Evolutionary conservation across 352 stramenopile genomes (phyloP), one percentile per base, ranked within the genome.

Genomic region (Pythium phragmitis): DNA sequence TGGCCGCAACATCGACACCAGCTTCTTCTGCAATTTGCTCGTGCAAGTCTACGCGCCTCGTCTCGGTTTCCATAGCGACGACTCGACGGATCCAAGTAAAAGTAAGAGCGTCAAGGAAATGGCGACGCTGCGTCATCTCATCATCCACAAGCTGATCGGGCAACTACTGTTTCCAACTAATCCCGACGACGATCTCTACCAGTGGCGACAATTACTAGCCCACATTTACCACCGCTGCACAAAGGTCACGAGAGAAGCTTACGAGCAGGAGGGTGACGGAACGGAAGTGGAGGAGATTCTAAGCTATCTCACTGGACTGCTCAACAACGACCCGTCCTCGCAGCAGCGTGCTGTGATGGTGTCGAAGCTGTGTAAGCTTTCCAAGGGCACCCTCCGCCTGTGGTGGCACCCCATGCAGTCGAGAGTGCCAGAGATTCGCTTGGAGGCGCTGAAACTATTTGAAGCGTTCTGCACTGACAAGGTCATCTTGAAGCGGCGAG

Each of bases 1-100:
- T 21, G 48, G 42, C 11, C 68, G 57, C 28, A 65, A 74, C 48
- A 72, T 83, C n/a, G 79, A 92, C 33, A 79, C 89, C 2, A 72
- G 59, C 19, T 91, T 92, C 66, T 92, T 92, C 46, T 95, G 87
- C 67, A 86, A 84, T 36, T 60, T 93, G 36, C 75, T 91, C 34
- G 75, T 86, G 12, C 79, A 93, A 65, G 70, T 91, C 1, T 93
- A 93, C 36, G 66, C 72, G 3, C 57, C 65, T 53, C 63, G 67
- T 17, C 30, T 60, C 17, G 52, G 58, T 2, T 71, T 75, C 21
- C 73, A 72, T 26, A 28, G 23, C 6, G 54, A 63, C 19, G 37
- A 46, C 26, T 70, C 51, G 3, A 67, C 64, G 63, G 67, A 56
- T 4, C 69, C 80, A 50, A 47, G 42, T 6, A 50, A 57, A 75